phyloP scores from a whole-genome alignment of 2,329 filamentous ascomycete genomes.

The Ascochyta clinopodiicola region DNA sequence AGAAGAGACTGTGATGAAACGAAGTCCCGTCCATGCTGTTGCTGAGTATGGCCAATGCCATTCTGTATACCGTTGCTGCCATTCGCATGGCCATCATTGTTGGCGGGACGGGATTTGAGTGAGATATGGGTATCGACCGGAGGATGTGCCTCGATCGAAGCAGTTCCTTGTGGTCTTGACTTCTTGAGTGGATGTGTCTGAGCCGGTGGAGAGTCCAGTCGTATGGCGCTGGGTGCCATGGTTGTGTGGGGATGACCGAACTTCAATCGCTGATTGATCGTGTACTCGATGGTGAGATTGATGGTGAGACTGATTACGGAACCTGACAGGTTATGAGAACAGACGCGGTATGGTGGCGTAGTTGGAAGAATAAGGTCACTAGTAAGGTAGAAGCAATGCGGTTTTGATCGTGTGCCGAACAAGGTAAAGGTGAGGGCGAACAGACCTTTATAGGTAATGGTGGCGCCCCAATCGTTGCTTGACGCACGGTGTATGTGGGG shows the following conservation, averaged over 20 bases:
- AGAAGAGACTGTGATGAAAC: slow-evolving; percentile 37
- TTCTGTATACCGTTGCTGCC: slow-evolving; percentile 20
- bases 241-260: not conserved
- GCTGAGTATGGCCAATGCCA: slow-evolving; percentile 19
- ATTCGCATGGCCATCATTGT: slow-evolving; percentile 23
- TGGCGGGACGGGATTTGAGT: slow-evolving; percentile 21
- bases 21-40: slow-evolving; percentile 27
- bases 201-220: slow-evolving; percentile 29
- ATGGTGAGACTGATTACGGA: not conserved
- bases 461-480: slow-evolving; percentile 13
- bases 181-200: slow-evolving; percentile 26
- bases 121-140: slow-evolving; percentile 25
- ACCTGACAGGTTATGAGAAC: not conserved
- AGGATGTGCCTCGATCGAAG: slow-evolving; percentile 33
- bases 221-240: slow-evolving; percentile 43
- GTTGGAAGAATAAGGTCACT: not conserved
- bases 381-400: not conserved
- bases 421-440: slow-evolving; percentile 17
- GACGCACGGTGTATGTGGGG: slow-evolving; percentile 30
- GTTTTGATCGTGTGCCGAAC: slow-evolving; percentile 8
- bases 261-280: not conserved
- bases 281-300: too few relatives aligned
- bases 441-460: slow-evolving; percentile 24
- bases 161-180: slow-evolving; percentile 22
- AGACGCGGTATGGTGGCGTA: not conserved